Evolutionary conservation across 176 grass and related monocot species (phyloP).

Genomic region (Lolium perenne): DNA sequence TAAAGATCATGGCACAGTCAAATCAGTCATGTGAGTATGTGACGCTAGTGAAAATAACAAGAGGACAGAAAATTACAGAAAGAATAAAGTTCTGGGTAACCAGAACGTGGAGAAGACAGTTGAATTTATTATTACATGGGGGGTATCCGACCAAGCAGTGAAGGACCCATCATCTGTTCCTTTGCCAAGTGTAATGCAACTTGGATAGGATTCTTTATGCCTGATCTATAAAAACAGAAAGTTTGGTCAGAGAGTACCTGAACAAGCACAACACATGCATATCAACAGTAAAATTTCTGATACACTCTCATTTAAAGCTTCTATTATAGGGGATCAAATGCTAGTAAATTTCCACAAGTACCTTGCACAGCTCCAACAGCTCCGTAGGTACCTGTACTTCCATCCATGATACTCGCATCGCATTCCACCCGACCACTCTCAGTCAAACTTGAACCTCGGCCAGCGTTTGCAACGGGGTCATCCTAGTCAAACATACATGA

Average conservation of each 20-base stretch:
- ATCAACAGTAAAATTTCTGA: background rate
- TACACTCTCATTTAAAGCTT: background rate
- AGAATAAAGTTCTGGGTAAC: background rate
- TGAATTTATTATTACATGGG: constrained; percentile 79
- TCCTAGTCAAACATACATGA: constrained; percentile 58
- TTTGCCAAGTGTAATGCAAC: constrained; percentile 71
- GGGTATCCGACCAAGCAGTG: constrained; percentile 92
- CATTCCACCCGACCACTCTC: constrained; percentile 88
- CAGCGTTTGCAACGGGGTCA: constrained; percentile 88
- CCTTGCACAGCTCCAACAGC: constrained; percentile 91
- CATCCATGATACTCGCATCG: constrained; percentile 99
- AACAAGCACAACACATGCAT: background rate
- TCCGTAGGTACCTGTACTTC: constrained; percentile 73
- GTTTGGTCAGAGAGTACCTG: constrained; percentile 23
- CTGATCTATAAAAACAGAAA: constrained; percentile 83
- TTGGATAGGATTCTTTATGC: constrained; percentile 89
- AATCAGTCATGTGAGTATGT: background rate
- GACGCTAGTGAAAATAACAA: background rate
- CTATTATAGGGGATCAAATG: background rate
- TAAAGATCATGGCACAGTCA: constrained; percentile 5
- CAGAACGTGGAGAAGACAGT: constrained; percentile 8
- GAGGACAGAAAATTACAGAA: constrained; percentile 9
- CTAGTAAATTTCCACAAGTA: constrained; percentile 47
- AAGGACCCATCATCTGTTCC: constrained; percentile 73
- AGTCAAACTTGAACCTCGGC: constrained; percentile 90